Base-by-base conservation (phyloP, 202 grass and related monocot species). In the Setaria viridis region DNA sequence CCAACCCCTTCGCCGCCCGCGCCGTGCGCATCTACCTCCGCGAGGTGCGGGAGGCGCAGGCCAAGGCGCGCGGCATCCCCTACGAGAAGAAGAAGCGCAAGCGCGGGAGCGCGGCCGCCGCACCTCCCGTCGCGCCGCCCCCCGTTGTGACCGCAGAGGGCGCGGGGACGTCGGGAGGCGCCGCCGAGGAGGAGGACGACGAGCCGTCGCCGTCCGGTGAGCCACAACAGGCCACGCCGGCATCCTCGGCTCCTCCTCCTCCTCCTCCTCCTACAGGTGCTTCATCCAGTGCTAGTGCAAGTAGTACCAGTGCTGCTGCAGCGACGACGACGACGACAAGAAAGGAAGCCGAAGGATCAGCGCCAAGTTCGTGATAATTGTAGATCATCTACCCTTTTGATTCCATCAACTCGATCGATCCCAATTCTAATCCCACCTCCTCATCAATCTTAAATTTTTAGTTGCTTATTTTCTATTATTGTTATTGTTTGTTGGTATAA, bases 71-170 rank as follows among this genome's bases (percentile, higher is more conserved):
- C 2, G 95, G 95, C 20, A 98, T 98, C 53, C 95, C 95, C 0
- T 95, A 92, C 71, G 89, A 98, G 80, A 95, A 98, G 87, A 97
- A 90, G 83, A 95, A 95, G 82, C 89, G 93, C 67, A 97, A 97
- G 87, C 88, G 95, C 6, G 70, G 69, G 4, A 37, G 7, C 16
- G 13, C 53, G 0, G 48, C 82, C 1, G 59, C 82, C 0, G 58
- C 32, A 3, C 9, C 78, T 0, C 70, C 87, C 2, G 34, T 43
- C 12, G 81, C 87, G 21, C 81, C 81, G 20, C 89, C 92, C 6
- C 87, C 87, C 29, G 87, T 79, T 10, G 82, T 84, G 68, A 92
- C 93, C 0, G 81, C 66, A 0, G 89, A 85, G n/a, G 15, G 59
- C 11, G 53, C 73, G 0, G 90, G 87, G 9, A 84, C 85, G 47